These are phyloP conservation scores for Fusarium abutilonis DNA, from an alignment of 2,329 filamentous ascomycete species.

Conservation along the genomic window DNA sequence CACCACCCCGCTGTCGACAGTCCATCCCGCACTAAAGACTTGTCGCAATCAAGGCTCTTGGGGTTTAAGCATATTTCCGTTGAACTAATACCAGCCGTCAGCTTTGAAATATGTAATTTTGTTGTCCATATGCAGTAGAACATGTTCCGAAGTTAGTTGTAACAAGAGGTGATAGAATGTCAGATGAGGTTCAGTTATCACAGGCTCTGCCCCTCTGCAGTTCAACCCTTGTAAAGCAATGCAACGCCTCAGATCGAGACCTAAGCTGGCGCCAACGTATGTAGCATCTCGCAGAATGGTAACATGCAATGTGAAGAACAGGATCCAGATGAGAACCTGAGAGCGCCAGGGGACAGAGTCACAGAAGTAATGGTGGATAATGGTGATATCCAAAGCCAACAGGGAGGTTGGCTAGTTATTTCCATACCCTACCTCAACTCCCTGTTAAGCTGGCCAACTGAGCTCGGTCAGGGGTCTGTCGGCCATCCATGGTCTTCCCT, in stretches of 20 bases:
- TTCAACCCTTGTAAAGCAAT: constrained; percentile 21
- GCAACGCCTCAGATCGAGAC: constrained; percentile 38
- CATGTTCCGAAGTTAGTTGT: not conserved
- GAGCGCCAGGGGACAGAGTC: constrained; percentile 17
- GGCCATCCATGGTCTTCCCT: constrained; percentile 10
- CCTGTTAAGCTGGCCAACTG: constrained; percentile 26
- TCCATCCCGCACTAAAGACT: constrained; percentile 10
- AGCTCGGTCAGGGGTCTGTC: constrained; percentile 29
- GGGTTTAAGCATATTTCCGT: not conserved
- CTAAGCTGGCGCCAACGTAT: constrained; percentile 21
- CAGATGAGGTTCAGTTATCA: not conserved
- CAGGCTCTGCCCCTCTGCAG: constrained; percentile 7
- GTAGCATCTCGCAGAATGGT: constrained; percentile 17
- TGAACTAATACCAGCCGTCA: not conserved
- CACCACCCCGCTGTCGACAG: constrained; percentile 34
- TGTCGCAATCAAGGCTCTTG: constrained; percentile 2
- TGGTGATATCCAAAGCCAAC: constrained; percentile 25
- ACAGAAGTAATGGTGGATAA: constrained; percentile 19
- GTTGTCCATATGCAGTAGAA: not conserved
- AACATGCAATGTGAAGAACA: constrained; percentile 5
- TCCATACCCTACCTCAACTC: constrained; percentile 15
- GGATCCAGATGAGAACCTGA: constrained; percentile 7
- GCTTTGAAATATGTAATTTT: not conserved
- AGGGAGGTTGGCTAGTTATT: constrained; percentile 24
- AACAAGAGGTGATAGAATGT: not conserved